Percentiles rank a stretch among this genome's conserved stretches.
Conservation (phyloP, 2,329 filamentous ascomycete genomes). For the Fusarium sp. region DNA sequence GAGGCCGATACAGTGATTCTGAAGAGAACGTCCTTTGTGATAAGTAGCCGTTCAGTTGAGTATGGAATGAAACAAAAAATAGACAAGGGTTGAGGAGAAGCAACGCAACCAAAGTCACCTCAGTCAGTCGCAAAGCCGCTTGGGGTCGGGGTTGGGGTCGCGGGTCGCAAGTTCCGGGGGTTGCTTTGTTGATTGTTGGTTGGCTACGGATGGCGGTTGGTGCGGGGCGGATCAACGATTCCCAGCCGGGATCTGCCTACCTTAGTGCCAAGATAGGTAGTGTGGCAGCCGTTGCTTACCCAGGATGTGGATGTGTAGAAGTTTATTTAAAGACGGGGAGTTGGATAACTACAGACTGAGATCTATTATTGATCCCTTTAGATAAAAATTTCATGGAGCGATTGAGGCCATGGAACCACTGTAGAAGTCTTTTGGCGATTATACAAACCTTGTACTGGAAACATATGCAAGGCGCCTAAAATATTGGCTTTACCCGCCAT, state of each 20-base stretch:
- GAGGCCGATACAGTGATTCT: slow-evolving; percentile 8
- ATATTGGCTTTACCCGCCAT: neutral
- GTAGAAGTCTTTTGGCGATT: no score
- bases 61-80: slow-evolving; percentile 20
- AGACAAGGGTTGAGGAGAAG: slow-evolving; percentile 38
- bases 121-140: slow-evolving; percentile 28
- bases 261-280: slow-evolving; percentile 3
- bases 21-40: slow-evolving; percentile 6
- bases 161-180: slow-evolving; percentile 33
- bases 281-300: neutral
- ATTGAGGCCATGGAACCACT: no score
- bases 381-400: no score
- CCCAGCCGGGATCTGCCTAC: slow-evolving; percentile 36
- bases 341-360: no score
- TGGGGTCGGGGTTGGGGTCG: slow-evolving; percentile 26
- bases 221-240: slow-evolving; percentile 50
- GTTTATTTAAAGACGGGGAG: neutral
- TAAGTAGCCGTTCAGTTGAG: slow-evolving; percentile 16
- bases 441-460: neutral
- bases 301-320: neutral
- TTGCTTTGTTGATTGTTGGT: slow-evolving; percentile 36
- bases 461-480: neutral
- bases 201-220: slow-evolving; percentile 11
- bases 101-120: slow-evolving; percentile 29
- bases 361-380: no score